phyloP scores from a whole-genome alignment of 805 yeast genomes.

The Deakozyma indianensis region DNA sequence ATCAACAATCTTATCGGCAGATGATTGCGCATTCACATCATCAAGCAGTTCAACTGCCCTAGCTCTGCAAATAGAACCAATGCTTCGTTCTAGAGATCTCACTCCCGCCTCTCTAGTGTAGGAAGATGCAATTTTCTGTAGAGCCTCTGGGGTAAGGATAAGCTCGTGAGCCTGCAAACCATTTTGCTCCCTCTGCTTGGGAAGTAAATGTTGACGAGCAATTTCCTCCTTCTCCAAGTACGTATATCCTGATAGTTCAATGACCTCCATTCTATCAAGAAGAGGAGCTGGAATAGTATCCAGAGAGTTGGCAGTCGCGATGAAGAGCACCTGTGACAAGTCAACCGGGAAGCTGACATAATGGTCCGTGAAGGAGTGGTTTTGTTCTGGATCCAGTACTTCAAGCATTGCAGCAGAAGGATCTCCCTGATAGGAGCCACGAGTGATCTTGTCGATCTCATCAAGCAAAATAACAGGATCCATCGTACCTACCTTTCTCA shows the following conservation, averaged over 20 bases:
- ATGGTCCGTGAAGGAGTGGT: slow-evolving; percentile 61
- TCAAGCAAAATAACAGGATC: slow-evolving; percentile 75
- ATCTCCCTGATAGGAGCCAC: slow-evolving; percentile 55
- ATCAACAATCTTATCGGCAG: slow-evolving; percentile 6
- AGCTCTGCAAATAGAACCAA: slow-evolving; percentile 66
- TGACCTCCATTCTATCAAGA: slow-evolving; percentile 72
- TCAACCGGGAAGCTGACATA: slow-evolving; percentile 79
- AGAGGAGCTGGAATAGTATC: slow-evolving; percentile 61
- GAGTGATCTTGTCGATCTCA: slow-evolving; percentile 66
- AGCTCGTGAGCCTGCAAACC: slow-evolving; percentile 40
- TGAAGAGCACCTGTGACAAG: slow-evolving; percentile 62
- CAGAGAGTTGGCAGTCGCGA: slow-evolving; percentile 77
- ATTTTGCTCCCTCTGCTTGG: slow-evolving; percentile 57
- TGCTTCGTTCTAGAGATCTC: slow-evolving; percentile 57
- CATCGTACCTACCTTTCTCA: slow-evolving; percentile 61
- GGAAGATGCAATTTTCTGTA: slow-evolving; percentile 46
- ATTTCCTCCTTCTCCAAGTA: slow-evolving; percentile 62
- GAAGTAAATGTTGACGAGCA: slow-evolving; percentile 53
- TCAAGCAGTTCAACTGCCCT: slow-evolving; percentile 44
- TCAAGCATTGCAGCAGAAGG: slow-evolving; percentile 84
- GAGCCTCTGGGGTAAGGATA: slow-evolving; percentile 34
- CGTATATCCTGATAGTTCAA: slow-evolving; percentile 67
- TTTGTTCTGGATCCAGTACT: slow-evolving; percentile 84
- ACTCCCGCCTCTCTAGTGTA: slow-evolving; percentile 85
- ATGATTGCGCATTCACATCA: slow-evolving; percentile 5